Conservation (phyloP, 2,329 filamentous ascomycete genomes). For the Calonectria hongkongensis region DNA sequence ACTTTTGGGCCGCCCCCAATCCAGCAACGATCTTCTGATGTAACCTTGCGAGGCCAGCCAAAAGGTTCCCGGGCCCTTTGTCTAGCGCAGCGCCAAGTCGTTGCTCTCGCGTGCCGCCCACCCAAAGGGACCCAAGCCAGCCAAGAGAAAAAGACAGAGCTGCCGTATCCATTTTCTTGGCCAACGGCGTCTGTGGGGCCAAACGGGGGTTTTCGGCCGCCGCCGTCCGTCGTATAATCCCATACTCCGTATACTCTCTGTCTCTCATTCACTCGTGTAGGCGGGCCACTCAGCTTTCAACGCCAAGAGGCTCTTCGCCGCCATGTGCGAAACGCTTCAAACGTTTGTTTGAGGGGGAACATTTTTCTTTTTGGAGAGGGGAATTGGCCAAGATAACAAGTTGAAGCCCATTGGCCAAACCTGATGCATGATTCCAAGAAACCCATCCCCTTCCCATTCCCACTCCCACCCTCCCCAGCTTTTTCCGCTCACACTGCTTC, state of each 20-base stretch:
- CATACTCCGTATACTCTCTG: too few species aligned
- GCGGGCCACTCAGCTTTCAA: background rate
- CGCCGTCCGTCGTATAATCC: background rate
- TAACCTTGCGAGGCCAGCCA: constrained; percentile 5
- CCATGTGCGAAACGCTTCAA: background rate
- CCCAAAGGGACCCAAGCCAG: background rate
- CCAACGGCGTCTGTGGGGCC: background rate
- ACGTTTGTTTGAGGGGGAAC: background rate
- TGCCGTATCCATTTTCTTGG: background rate
- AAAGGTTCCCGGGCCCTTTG: constrained; percentile 20
- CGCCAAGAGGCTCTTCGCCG: background rate
- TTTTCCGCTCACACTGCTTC: background rate
- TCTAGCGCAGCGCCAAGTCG: constrained; percentile 24
- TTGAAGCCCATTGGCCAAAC: background rate
- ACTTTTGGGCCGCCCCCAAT: constrained; percentile 21
- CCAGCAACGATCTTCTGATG: constrained; percentile 21
- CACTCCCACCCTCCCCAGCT: background rate
- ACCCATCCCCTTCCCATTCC: background rate
- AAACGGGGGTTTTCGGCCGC: background rate
- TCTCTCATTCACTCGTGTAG: background rate
- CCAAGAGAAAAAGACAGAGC: background rate
- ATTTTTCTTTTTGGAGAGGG: background rate
- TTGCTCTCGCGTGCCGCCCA: background rate
- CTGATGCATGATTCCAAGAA: background rate
- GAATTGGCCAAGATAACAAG: background rate